A percentile compares a stretch with the other conserved stretches of the same genome.
phyloP scores from a whole-genome alignment of 331 rosid species.

The Spiraea crenata region DNA sequence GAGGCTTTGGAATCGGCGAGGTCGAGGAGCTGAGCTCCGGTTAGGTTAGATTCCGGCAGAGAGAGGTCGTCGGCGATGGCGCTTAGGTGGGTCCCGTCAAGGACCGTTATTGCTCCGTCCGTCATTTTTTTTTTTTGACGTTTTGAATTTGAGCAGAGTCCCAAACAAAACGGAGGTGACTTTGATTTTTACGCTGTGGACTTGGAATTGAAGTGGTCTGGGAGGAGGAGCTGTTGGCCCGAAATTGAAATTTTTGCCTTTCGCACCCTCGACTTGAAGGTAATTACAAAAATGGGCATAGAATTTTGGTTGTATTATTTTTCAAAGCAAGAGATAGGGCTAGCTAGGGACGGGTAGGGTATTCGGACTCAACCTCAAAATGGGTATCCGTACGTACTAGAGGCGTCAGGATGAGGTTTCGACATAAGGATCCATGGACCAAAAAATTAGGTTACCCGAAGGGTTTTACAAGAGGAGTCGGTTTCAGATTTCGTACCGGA shows the following conservation, averaged over 20 bases:
- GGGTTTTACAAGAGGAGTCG: too few species aligned
- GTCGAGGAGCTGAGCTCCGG: slow-evolving; percentile 65
- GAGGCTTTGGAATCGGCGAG: slow-evolving; percentile 62
- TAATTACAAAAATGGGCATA: too few species aligned
- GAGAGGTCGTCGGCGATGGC: slow-evolving; percentile 48
- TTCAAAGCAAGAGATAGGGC: too few species aligned
- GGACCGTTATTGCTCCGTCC: slow-evolving; percentile 52
- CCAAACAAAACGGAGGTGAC: background rate
- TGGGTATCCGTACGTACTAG: too few species aligned
- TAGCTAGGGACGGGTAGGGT: too few species aligned
- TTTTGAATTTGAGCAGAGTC: too few species aligned
- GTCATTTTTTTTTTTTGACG: slow-evolving; percentile 50
- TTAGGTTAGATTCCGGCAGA: slow-evolving; percentile 30
- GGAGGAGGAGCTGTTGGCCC: background rate
- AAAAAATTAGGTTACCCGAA: too few species aligned
- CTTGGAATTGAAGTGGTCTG: slow-evolving; percentile 7
- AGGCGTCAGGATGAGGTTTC: too few species aligned
- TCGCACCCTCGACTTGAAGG: background rate
- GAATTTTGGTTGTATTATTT: too few species aligned
- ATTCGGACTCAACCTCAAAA: too few species aligned
- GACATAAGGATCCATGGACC: too few species aligned
- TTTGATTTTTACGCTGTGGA: slow-evolving; percentile 3
- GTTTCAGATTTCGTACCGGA: too few species aligned
- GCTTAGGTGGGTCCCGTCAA: slow-evolving; percentile 67
- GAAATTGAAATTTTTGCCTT: background rate